Evolutionary conservation across 2,329 filamentous ascomycete species (phyloP).

Genomic region (Fusarium secorum): DNA sequence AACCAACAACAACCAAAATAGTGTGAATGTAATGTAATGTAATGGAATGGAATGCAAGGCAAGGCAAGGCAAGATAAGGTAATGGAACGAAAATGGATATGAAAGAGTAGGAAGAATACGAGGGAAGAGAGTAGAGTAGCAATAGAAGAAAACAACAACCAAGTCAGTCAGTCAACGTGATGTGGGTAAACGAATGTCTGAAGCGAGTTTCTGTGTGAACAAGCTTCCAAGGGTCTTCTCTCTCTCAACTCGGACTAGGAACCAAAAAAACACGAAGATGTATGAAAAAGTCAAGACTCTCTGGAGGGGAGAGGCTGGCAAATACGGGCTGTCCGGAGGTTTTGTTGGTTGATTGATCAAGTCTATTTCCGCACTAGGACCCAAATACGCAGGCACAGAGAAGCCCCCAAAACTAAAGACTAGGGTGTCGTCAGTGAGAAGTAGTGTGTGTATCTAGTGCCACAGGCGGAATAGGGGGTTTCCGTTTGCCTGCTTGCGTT

Average conservation of each 20-base stretch:
- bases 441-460: constrained; percentile 2
- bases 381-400: constrained; percentile 5
- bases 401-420: not conserved
- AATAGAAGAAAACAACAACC: constrained; percentile 1
- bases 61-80: not conserved
- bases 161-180: not conserved
- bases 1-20: not conserved
- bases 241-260: constrained; percentile 5
- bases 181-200: constrained; percentile 29
- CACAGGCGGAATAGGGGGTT: not conserved
- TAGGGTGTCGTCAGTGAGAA: constrained; percentile 1
- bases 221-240: constrained; percentile 21
- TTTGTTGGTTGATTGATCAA: constrained; percentile 27
- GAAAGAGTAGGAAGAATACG: not conserved
- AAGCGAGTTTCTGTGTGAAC: constrained; percentile 14
- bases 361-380: constrained; percentile 23
- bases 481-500: not conserved
- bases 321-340: constrained; percentile 25
- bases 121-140: not conserved
- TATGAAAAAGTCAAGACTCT: constrained; percentile 21
- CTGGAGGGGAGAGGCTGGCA: constrained; percentile 15
- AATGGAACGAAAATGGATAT: not conserved
- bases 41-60: too few species aligned
- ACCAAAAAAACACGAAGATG: constrained; percentile 14
- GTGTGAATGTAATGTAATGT: not conserved